A percentile compares a stretch with the other conserved stretches of the same genome.
phyloP scores from a whole-genome alignment of 306 rosid genomes.

The Luffa aegyptiaca region DNA sequence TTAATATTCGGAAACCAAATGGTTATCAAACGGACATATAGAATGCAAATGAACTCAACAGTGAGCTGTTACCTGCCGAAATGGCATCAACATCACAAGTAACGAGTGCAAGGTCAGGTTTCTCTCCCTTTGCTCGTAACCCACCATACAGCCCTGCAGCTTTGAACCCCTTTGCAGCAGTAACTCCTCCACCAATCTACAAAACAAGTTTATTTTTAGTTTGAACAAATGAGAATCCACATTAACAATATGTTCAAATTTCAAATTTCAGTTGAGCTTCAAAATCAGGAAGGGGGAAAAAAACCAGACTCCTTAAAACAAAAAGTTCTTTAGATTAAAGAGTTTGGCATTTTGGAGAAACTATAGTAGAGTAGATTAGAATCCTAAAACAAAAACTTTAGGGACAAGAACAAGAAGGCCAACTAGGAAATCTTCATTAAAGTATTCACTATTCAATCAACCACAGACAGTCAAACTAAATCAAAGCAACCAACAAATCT shows the following conservation, averaged over 20 bases:
- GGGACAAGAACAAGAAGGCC: not conserved
- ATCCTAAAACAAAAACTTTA: not conserved
- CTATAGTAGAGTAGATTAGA: not conserved
- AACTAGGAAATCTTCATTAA: not conserved
- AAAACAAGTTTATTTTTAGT: not conserved
- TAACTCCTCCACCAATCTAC: constrained; percentile 86
- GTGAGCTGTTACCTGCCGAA: constrained; percentile 47
- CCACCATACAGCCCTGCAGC: constrained; percentile 87
- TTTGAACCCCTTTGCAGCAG: constrained; percentile 84
- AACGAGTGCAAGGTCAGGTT: constrained; percentile 92
- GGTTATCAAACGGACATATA: not conserved
- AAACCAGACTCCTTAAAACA: not conserved
- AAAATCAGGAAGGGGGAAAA: too few relatives aligned
- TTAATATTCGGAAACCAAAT: too few relatives aligned
- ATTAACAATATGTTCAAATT: too few relatives aligned
- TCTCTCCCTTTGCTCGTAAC: constrained; percentile 61
- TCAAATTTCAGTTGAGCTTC: not conserved
- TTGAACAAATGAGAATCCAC: not conserved
- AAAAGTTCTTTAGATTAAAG: not conserved
- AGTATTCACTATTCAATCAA: not conserved
- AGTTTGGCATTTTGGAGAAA: not conserved
- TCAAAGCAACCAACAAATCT: not conserved
- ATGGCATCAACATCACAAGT: constrained; percentile 87
- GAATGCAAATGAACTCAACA: not conserved
- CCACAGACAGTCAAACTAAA: not conserved